A percentile compares a stretch with the other conserved stretches of the same genome.
Conservation (phyloP, 257 asterid species). For the Solanum microdontum region DNA sequence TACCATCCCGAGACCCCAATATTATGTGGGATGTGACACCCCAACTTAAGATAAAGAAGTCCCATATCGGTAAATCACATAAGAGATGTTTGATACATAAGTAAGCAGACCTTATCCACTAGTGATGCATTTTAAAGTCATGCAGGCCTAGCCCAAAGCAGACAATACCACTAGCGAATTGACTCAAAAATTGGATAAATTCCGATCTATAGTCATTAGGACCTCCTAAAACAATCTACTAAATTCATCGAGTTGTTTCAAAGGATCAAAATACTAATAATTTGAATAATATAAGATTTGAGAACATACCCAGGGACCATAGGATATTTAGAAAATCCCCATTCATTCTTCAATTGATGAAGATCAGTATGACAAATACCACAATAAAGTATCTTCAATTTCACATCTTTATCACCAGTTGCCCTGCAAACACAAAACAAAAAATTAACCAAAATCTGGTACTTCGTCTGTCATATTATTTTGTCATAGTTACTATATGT, state of each 20-base stretch:
- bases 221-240: not conserved
- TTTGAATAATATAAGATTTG: not conserved
- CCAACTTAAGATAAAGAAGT: too few relatives aligned
- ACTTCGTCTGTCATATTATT: not conserved
- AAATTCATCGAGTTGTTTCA: not conserved
- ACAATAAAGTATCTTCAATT: slow-evolving; percentile 28
- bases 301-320: slow-evolving; percentile 30
- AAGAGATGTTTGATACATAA: too few relatives aligned
- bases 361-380: slow-evolving; percentile 52
- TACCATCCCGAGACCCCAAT: too few relatives aligned
- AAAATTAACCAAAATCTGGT: not conserved
- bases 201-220: not conserved
- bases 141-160: too few relatives aligned
- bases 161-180: too few relatives aligned
- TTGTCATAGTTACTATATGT: not conserved
- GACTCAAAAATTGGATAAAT: not conserved
- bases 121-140: too few relatives aligned
- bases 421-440: slow-evolving; percentile 1
- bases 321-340: slow-evolving; percentile 28
- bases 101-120: too few relatives aligned
- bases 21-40: too few relatives aligned
- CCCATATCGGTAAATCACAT: too few relatives aligned
- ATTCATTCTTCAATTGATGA: slow-evolving; percentile 24
- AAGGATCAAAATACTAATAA: not conserved
- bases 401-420: slow-evolving; percentile 29